Evolutionary conservation across 2,329 filamentous ascomycete species (phyloP), one percentile per base, ranked within the genome.

Genomic region (Cytospora chrysosperma): DNA sequence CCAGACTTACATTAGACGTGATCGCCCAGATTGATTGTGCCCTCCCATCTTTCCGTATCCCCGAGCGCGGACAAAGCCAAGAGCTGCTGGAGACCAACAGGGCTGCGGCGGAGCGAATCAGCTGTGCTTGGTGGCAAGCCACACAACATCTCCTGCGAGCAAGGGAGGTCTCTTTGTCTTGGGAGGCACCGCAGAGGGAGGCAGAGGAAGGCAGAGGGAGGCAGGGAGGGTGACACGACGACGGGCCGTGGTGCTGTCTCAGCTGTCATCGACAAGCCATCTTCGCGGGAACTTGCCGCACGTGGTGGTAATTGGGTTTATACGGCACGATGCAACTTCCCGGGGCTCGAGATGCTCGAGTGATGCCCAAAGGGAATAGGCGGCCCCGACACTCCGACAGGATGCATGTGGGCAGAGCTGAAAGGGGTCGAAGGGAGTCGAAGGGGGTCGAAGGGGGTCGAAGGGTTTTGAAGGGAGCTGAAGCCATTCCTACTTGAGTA

Each of bases 41-140:
- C n/a, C n/a, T n/a, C n/a, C n/a, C n/a, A n/a, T n/a, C n/a, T n/a
- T n/a, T n/a, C n/a, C n/a, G n/a, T n/a, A n/a, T n/a, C n/a, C n/a
- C n/a, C n/a, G n/a, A n/a, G n/a, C n/a, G n/a, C n/a, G n/a, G 28
- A 4, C 28, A 30, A 24, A 24, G n/a, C 21, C 21, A 47, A 24
- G n/a, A 13, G 10, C n/a, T 47, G 43, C 43, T 47, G 43, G 19
- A 47, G 43, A 47, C 2, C 6, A 12, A 47, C n/a, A 24, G 15
- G 51, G 19, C 21, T 37, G 12, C 27, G n/a, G 9, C 40, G 34
- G 34, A 37, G 27, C 59, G 51, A 61, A 61, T 61, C 9, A n/a
- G 30, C 53, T 37, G 50, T 40, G 34, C 59, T 49, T 50, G 51
- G 37, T 43, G 21, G 43, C n/a, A 55, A 47, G 59, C 59, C 59